phyloP scores from a whole-genome alignment of 2,329 filamentous ascomycete species.

The Graphilbum ipis-grandicollis region DNA sequence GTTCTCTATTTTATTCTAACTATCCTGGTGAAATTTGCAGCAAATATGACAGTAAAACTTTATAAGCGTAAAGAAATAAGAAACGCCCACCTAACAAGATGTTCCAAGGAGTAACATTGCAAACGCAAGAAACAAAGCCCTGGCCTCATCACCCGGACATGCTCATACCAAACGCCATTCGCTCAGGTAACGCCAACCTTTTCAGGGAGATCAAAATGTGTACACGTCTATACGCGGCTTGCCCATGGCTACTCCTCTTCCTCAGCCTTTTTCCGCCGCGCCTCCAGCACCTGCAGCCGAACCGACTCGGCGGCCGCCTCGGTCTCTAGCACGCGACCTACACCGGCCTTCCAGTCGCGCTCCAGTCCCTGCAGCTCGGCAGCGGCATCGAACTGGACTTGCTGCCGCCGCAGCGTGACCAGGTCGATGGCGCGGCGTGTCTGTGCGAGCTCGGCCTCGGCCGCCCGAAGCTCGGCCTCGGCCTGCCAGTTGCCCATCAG shows the following conservation, averaged over 20 bases:
- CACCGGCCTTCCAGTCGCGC: constrained; percentile 60
- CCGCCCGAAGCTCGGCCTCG: constrained; percentile 48
- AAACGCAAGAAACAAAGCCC: too few relatives aligned
- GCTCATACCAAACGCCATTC: too few relatives aligned
- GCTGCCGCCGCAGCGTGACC: constrained; percentile 52
- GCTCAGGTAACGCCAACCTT: too few relatives aligned
- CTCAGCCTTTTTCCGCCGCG: constrained; percentile 26
- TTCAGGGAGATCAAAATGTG: too few relatives aligned
- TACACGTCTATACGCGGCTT: too few relatives aligned
- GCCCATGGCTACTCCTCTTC: not conserved
- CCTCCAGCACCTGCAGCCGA: constrained; percentile 47
- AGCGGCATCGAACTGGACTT: constrained; percentile 50
- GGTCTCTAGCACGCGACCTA: constrained; percentile 68
- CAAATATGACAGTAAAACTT: too few relatives aligned
- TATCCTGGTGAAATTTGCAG: too few relatives aligned
- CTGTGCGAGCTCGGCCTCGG: constrained; percentile 61
- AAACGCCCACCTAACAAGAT: too few relatives aligned
- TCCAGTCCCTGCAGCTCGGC: constrained; percentile 56
- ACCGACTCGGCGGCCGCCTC: constrained; percentile 69
- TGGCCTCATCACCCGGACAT: too few relatives aligned
- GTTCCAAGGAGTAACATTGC: too few relatives aligned
- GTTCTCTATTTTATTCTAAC: too few relatives aligned
- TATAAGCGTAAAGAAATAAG: too few relatives aligned
- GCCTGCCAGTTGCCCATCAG: constrained; percentile 67
- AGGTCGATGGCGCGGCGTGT: constrained; percentile 53